Conservation (phyloP, 2,329 filamentous ascomycete species). For the Sporothrix dimorphospora region DNA sequence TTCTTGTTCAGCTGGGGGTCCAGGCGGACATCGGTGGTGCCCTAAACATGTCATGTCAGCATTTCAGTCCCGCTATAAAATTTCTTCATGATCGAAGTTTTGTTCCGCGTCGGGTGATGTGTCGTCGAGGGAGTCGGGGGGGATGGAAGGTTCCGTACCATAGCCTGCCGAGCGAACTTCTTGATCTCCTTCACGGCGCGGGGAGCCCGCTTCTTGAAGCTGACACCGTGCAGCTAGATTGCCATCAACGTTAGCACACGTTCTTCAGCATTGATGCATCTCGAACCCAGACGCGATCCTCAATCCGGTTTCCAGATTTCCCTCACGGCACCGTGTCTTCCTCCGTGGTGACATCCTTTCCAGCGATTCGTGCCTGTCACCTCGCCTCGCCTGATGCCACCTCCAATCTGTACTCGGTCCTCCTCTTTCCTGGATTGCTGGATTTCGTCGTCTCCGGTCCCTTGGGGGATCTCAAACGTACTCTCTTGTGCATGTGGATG, state of each 20-base stretch:
- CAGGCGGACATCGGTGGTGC: slow-evolving; percentile 94
- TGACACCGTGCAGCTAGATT: slow-evolving; percentile 86
- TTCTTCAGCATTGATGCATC: background rate
- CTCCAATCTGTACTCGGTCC: background rate
- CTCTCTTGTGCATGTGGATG: slow-evolving; percentile 99
- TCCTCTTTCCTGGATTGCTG: background rate
- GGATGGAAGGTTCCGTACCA: slow-evolving; percentile 69
- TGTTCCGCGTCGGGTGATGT: background rate
- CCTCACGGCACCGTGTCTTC: background rate
- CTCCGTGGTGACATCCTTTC: background rate
- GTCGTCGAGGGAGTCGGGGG: slow-evolving; percentile 18
- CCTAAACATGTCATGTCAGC: slow-evolving; percentile 55
- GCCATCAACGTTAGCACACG: slow-evolving; percentile 13
- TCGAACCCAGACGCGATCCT: background rate
- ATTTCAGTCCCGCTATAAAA: background rate
- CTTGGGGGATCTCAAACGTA: slow-evolving; percentile 58
- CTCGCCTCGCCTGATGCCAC: background rate
- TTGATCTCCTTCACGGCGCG: slow-evolving; percentile 99
- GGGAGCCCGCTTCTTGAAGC: slow-evolving; percentile 99
- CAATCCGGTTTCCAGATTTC: background rate
- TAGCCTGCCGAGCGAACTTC: slow-evolving; percentile 86
- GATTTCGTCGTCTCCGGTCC: background rate
- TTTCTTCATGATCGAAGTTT: background rate
- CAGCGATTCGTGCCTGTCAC: too few relatives aligned
- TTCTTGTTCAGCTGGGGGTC: slow-evolving; percentile 99